These are phyloP conservation scores for Vigna unguiculata DNA, from an alignment of 306 rosid genomes.

Conservation along the genomic window DNA sequence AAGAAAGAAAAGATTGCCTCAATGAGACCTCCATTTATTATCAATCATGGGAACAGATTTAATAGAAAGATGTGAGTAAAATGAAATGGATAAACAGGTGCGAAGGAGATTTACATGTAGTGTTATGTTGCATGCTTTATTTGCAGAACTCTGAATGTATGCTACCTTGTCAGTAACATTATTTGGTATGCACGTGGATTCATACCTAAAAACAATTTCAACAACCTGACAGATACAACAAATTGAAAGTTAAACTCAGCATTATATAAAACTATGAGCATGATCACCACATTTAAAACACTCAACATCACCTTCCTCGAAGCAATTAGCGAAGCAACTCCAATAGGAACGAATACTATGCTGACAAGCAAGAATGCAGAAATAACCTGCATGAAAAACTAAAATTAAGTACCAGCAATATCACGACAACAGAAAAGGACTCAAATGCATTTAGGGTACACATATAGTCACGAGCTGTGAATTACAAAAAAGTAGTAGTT, in stretches of 20 bases:
- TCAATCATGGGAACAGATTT: neutral
- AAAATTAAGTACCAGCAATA: neutral
- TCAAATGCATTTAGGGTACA: neutral
- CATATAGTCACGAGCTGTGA: neutral
- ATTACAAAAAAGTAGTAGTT: constrained; percentile 12
- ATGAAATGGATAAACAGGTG: neutral
- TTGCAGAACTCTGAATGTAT: constrained; percentile 57
- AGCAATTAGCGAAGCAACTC: constrained; percentile 80
- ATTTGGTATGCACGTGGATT: constrained; percentile 55
- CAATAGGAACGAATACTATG: constrained; percentile 80
- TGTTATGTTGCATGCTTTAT: constrained; percentile 54
- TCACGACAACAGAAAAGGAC: neutral
- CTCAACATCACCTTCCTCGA: constrained; percentile 72
- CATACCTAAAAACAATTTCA: constrained; percentile 77
- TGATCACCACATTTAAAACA: constrained; percentile 22
- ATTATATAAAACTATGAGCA: constrained; percentile 37
- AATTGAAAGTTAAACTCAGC: constrained; percentile 43
- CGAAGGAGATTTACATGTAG: constrained; percentile 50
- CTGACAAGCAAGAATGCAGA: constrained; percentile 86
- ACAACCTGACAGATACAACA: constrained; percentile 66
- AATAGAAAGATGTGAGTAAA: constrained; percentile 3
- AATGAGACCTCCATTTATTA: constrained; percentile 7
- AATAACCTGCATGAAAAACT: constrained; percentile 70
- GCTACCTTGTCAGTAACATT: constrained; percentile 49
- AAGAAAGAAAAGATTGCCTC: constrained; percentile 23